Evolutionary conservation across 805 yeast genomes (phyloP).

Genomic region (Starmera caribaea): DNA sequence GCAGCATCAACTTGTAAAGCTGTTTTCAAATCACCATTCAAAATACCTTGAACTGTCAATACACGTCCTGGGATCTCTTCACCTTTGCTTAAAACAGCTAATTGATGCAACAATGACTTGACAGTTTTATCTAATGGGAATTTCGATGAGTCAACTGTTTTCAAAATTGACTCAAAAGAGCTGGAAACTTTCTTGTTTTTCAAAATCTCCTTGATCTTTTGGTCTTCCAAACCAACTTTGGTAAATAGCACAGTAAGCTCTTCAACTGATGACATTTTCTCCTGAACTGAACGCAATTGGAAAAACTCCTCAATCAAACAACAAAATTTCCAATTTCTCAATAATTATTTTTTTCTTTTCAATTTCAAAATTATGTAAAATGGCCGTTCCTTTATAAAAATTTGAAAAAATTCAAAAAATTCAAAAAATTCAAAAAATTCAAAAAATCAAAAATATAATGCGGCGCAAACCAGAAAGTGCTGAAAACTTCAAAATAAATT

Average conservation of each 20-base stretch:
- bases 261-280: conserved; percentile 19
- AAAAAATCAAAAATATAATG: too few species aligned
- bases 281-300: neutral
- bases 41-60: conserved; percentile 50
- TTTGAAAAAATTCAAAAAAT: too few species aligned
- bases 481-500: too few species aligned
- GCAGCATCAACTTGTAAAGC: conserved; percentile 75
- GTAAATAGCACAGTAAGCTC: conserved; percentile 24
- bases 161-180: conserved; percentile 53
- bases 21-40: conserved; percentile 53
- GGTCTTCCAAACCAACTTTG: conserved; percentile 58
- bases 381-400: too few species aligned
- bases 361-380: too few species aligned
- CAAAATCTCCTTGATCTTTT: conserved; percentile 67
- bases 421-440: too few species aligned
- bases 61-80: conserved; percentile 36
- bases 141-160: conserved; percentile 25
- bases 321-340: neutral
- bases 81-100: conserved; percentile 65
- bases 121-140: conserved; percentile 44
- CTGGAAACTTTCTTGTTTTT: conserved; percentile 80
- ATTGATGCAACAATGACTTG: conserved; percentile 59
- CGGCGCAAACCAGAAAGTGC: too few species aligned
- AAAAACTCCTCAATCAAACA: too few species aligned
- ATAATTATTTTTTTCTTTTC: neutral